Evolutionary conservation across 306 rosid genomes (phyloP).

Genomic region (Clitoria ternatea): DNA sequence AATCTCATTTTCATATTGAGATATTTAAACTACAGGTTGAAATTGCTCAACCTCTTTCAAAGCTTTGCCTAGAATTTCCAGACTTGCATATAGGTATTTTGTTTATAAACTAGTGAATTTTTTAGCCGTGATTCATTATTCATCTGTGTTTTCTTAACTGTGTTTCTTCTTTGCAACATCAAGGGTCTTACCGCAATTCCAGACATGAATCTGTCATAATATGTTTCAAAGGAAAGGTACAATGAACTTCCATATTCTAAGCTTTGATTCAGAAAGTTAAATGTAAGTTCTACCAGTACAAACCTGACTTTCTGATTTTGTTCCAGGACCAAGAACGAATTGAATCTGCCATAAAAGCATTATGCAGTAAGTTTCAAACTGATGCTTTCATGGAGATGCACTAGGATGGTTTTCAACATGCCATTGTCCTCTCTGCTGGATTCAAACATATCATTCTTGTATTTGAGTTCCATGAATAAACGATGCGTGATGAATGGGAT

Average conservation of each 20-base stretch:
- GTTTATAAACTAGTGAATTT: slow-evolving; percentile 8
- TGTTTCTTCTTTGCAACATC: slow-evolving; percentile 25
- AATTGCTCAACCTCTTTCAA: slow-evolving; percentile 71
- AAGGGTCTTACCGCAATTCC: slow-evolving; percentile 72
- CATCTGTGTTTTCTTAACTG: slow-evolving; percentile 15
- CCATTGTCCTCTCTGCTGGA: slow-evolving; percentile 1
- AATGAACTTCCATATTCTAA: not conserved
- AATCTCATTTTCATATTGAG: not conserved
- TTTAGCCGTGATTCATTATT: slow-evolving; percentile 8
- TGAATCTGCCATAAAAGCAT: slow-evolving; percentile 49
- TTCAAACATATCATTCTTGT: slow-evolving; percentile 19
- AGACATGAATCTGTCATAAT: slow-evolving; percentile 51
- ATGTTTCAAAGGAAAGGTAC: slow-evolving; percentile 74
- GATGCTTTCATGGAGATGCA: slow-evolving; percentile 50
- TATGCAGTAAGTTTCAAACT: slow-evolving; percentile 54
- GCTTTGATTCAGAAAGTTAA: not conserved
- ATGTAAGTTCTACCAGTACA: too few relatives aligned
- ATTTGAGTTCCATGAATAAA: slow-evolving; percentile 5
- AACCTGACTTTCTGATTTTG: slow-evolving; percentile 1
- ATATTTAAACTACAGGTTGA: slow-evolving; percentile 59
- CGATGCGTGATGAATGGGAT: slow-evolving; percentile 17
- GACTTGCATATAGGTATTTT: slow-evolving; percentile 73
- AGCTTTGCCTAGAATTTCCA: slow-evolving; percentile 84
- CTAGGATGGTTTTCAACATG: slow-evolving; percentile 27
- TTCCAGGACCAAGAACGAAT: slow-evolving; percentile 62